Percentiles rank a stretch among this genome's conserved stretches.
phyloP scores from a whole-genome alignment of 2,329 filamentous ascomycete genomes.

The Aureobasidium sp. region DNA sequence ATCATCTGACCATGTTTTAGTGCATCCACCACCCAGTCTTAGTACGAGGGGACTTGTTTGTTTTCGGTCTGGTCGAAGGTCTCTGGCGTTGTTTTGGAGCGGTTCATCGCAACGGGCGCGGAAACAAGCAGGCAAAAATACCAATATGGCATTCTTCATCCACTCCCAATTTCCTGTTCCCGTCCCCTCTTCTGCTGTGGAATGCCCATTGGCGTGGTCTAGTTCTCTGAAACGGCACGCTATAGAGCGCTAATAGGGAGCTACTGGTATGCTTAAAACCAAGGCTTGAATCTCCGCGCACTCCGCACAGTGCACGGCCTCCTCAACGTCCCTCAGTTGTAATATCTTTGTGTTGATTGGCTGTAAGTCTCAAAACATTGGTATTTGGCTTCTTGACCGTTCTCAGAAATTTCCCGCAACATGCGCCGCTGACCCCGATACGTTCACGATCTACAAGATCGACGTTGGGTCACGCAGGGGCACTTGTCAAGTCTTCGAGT shows the following conservation, averaged over 20 bases:
- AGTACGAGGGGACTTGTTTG: background rate
- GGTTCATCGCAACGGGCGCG: constrained; percentile 10
- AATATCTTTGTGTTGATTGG: constrained; percentile 3
- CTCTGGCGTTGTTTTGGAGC: constrained; percentile 12
- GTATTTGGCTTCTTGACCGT: background rate
- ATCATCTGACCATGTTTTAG: constrained; percentile 8
- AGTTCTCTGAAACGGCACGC: background rate
- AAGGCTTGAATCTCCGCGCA: constrained; percentile 5
- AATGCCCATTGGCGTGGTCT: background rate
- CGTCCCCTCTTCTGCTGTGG: background rate
- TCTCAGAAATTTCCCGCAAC: constrained; percentile 5
- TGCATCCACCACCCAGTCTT: background rate
- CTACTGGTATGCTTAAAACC: constrained; percentile 13
- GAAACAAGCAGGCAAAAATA: constrained; percentile 8
- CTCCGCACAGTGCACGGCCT: constrained; percentile 7
- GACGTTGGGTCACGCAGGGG: constrained; percentile 8
- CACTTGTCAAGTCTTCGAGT: background rate
- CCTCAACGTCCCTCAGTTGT: background rate
- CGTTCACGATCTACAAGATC: constrained; percentile 6
- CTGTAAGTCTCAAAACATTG: background rate
- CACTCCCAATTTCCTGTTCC: constrained; percentile 1
- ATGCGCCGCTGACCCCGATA: background rate
- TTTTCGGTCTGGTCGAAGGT: constrained; percentile 8
- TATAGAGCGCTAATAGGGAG: constrained; percentile 5
- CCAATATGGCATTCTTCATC: constrained; percentile 12